Evolutionary conservation across 176 grass and related monocot genomes (phyloP), one percentile per base, ranked within the genome.

Genomic region (Eremochloa ophiuroides): DNA sequence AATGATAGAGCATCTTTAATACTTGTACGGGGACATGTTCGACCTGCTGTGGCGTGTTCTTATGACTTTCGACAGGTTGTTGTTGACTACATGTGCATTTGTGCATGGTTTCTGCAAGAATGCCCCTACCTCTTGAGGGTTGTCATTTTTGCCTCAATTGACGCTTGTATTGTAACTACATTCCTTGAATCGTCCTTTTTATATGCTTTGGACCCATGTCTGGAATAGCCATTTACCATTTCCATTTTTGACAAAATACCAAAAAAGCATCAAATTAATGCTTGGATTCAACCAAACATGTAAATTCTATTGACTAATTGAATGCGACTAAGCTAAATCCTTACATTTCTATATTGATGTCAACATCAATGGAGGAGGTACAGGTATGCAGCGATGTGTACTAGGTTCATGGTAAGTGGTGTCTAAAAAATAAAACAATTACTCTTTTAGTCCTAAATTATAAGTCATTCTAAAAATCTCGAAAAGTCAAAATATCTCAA

Each of bases 21-120:
- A 69, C 62, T 26, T 3, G 27, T 40, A 28, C 40, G 26, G 25
- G 10, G 61, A 42, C 73, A 23, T 14, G 23, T 71, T 46, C 51
- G 28, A 61, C 40, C 18, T 35, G 22, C 44, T 42, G 5, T 58
- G 31, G 30, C 42, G 39, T 71, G 30, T 53, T 85, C 20, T 43
- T 46, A 43, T 64, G n/a, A n/a, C n/a, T 18, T 77, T 44, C 28
- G 66, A 30, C 69, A 50, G 69, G 23, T 71, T 80, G 68, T 79
- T 28, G 25, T 62, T 84, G 71, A 80, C 30, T 61, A 46, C 47
- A 74, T 68, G 38, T 61, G 74, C 23, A 22, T 7, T 51, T 51
- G 67, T 74, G 68, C 43, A 83, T n/a, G 29, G 30, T 31, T 62
- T 76, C 40, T 12, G 17, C 28, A 68, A 8, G 7, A 76, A 62